phyloP scores from a whole-genome alignment of 768 basidiomycete species.

The Boletus barrowsii region DNA sequence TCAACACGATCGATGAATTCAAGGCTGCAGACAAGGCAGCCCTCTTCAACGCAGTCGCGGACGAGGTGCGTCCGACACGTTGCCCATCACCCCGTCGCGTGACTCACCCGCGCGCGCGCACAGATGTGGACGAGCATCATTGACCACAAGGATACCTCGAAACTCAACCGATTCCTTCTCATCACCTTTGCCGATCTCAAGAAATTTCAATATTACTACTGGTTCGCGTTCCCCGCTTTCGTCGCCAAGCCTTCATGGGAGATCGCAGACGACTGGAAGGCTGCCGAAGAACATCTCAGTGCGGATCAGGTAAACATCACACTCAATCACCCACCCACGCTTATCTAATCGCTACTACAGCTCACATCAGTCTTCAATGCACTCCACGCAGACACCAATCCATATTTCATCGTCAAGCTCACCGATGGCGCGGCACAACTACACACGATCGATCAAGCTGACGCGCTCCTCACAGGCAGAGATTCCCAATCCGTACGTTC shows the following conservation, averaged over 20 bases:
- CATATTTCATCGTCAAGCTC: slow-evolving; percentile 64
- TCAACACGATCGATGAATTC: slow-evolving; percentile 97
- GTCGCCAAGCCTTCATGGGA: slow-evolving; percentile 90
- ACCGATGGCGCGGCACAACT: slow-evolving; percentile 38
- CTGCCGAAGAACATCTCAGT: slow-evolving; percentile 45
- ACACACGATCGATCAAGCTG: slow-evolving; percentile 55
- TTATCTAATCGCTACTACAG: slow-evolving; percentile 30
- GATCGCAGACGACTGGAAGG: slow-evolving; percentile 56
- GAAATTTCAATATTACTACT: slow-evolving; percentile 97
- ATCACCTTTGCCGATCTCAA: slow-evolving; percentile 97
- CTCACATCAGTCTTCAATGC: slow-evolving; percentile 52
- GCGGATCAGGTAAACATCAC: slow-evolving; percentile 36
- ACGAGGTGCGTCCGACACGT: slow-evolving; percentile 46
- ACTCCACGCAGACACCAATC: slow-evolving; percentile 38
- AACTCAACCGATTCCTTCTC: slow-evolving; percentile 76
- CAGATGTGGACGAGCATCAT: slow-evolving; percentile 72
- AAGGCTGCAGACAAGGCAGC: slow-evolving; percentile 83
- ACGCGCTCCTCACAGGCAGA: slow-evolving; percentile 51
- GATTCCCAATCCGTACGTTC: slow-evolving; percentile 40
- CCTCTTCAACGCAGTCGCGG: slow-evolving; percentile 72
- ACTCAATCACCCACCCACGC: background rate
- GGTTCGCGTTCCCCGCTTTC: slow-evolving; percentile 96
- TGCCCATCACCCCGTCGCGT: background rate
- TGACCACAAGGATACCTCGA: slow-evolving; percentile 47
- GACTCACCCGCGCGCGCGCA: background rate